Evolutionary conservation across 495 filamentous ascomycete genomes (phyloP).

Genomic region (Lepidopterella palustris): DNA sequence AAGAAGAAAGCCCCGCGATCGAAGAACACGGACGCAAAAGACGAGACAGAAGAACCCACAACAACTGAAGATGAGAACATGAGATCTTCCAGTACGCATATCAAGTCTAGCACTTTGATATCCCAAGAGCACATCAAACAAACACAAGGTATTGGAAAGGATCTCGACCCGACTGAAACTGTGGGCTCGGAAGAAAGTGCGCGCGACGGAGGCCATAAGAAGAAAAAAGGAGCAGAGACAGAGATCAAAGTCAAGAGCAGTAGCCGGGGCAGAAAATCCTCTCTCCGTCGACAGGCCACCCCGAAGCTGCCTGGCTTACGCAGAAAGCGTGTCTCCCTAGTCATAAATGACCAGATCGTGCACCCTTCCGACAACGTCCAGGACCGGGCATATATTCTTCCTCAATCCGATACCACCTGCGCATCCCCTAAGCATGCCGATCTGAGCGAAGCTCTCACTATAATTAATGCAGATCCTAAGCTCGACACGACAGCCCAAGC

Average conservation of each 20-base stretch:
- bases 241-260: constrained; percentile 19
- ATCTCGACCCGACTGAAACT: too few species aligned
- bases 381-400: neutral
- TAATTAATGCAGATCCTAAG: neutral
- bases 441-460: constrained; percentile 17
- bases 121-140: too few species aligned
- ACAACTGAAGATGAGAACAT: neutral
- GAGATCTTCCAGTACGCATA: too few species aligned
- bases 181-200: too few species aligned
- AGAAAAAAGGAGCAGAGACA: neutral
- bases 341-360: constrained; percentile 29
- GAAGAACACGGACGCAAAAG: neutral
- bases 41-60: neutral
- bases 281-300: constrained; percentile 15
- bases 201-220: neutral
- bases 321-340: constrained; percentile 24
- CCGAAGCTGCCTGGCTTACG: neutral
- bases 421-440: constrained; percentile 10
- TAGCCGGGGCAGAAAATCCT: constrained; percentile 14
- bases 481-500: too few species aligned
- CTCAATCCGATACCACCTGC: constrained; percentile 10
- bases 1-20: neutral
- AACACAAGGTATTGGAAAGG: too few species aligned
- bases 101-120: too few species aligned
- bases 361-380: constrained; percentile 18